Evolutionary conservation across 2,329 filamentous ascomycete genomes (phyloP).

Genomic region (Fusarium newnesense): DNA sequence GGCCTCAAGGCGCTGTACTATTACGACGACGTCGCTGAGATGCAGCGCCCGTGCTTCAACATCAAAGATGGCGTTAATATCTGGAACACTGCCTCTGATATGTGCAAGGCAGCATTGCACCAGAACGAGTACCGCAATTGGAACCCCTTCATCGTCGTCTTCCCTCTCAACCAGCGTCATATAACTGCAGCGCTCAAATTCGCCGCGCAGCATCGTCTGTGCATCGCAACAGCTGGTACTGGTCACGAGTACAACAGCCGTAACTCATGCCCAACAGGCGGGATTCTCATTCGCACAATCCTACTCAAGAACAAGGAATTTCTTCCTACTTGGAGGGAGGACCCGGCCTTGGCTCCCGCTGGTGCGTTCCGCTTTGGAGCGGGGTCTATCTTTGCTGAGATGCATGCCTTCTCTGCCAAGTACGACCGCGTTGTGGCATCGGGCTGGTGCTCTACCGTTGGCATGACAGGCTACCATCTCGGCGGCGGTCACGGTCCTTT

Average conservation of each 20-base stretch:
- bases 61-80: background rate
- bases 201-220: background rate
- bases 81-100: background rate
- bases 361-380: constrained; percentile 1
- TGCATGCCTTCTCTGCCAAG: background rate
- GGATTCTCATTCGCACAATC: constrained; percentile 4
- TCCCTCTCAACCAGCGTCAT: background rate
- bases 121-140: constrained; percentile 1
- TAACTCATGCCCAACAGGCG: constrained; percentile 4
- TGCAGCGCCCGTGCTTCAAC: background rate
- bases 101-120: constrained; percentile 3
- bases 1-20: background rate
- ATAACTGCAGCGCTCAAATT: background rate
- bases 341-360: background rate
- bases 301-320: background rate
- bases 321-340: background rate
- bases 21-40: background rate
- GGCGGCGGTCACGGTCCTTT: constrained; percentile 5
- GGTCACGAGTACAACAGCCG: constrained; percentile 7
- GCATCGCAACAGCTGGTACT: background rate
- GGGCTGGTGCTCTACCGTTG: constrained; percentile 1
- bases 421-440: background rate
- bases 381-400: background rate
- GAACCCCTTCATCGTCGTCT: constrained; percentile 2
- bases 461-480: background rate